Evolutionary conservation across 2,329 filamentous ascomycete genomes (phyloP), one percentile per base, ranked within the genome.

Genomic region (Sporothrix globosa): DNA sequence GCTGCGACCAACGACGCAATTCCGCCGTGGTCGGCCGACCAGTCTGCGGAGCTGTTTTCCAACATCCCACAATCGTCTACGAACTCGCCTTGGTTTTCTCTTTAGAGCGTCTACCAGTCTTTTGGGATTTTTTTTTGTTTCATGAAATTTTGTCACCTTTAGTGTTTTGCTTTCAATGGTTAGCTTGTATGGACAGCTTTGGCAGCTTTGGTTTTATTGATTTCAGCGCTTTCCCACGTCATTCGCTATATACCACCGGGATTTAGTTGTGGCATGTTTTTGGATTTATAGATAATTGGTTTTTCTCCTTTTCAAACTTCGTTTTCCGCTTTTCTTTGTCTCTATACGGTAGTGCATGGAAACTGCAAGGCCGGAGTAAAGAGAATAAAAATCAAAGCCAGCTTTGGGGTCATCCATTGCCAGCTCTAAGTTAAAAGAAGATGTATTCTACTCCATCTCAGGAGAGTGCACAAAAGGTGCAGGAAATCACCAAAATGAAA

Each of bases 31-130:
- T 19, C 63, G 11, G 13, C 58, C 14, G 54, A 63, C 27, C 54
- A 63, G 56, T 44, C 61, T 6, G 53, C 67, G 13, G 69, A 73
- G 17, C 46, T 72, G 63, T 72, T 70, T 67, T 53, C 48, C 52
- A 68, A 39, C 46, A 46, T 72, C 17, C 44, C 68, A 6, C 71
- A 70, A 41, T 30, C 67, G 39, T 58, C 53, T 3, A 41, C 67
- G 2, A 24, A 46, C 3, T 24, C 67, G 39, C 56, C 70, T 0
- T 73, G 73, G 73, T 73, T 70, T 41, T 39, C 68, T n/a, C 46
- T 72, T 17, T 73, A 60, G 61, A n/a, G 17, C n/a, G 21, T 14
- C 9, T n/a, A 19, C 9, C 11, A 17, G 11, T 13, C 10, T 48
- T 58, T 53, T 56, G 5, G 39, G 5, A 41, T 58, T 21, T 41